Evolutionary conservation across 2,329 filamentous ascomycete species (phyloP).

Genomic region (Uncinocarpus reesii): DNA sequence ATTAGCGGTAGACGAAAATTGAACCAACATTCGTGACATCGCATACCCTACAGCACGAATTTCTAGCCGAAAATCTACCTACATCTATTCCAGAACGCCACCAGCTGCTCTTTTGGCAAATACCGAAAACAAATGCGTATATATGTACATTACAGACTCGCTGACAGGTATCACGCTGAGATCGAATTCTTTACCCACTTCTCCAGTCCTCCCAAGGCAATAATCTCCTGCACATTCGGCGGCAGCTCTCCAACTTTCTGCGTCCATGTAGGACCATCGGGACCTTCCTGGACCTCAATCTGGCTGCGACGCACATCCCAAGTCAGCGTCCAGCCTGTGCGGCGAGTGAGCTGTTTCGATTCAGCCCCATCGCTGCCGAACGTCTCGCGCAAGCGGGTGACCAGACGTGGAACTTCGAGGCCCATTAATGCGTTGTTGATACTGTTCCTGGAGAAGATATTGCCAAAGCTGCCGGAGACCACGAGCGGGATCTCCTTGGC

Average conservation of each 20-base stretch:
- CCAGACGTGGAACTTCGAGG: slow-evolving; percentile 30
- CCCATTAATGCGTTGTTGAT: slow-evolving; percentile 35
- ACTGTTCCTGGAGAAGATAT: slow-evolving; percentile 62
- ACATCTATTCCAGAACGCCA: neutral
- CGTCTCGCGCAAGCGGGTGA: slow-evolving; percentile 26
- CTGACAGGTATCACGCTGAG: slow-evolving; percentile 5
- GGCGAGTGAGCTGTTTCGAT: slow-evolving; percentile 52
- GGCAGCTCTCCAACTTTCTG: slow-evolving; percentile 75
- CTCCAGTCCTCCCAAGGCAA: slow-evolving; percentile 66
- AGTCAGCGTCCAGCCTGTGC: slow-evolving; percentile 71
- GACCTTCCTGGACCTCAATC: slow-evolving; percentile 60
- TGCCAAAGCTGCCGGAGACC: slow-evolving; percentile 68
- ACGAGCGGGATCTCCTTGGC: slow-evolving; percentile 73
- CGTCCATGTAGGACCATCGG: slow-evolving; percentile 58
- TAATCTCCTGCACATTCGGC: slow-evolving; percentile 77
- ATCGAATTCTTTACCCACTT: slow-evolving; percentile 72
- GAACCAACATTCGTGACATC: too few relatives aligned
- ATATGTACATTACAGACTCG: neutral
- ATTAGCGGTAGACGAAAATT: too few relatives aligned
- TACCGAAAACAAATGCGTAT: neutral
- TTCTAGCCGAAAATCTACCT: neutral
- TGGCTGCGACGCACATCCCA: slow-evolving; percentile 70
- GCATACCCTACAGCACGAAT: neutral
- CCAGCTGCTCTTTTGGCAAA: neutral
- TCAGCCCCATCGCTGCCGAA: slow-evolving; percentile 29